Conservation (phyloP, 371 early-diverging fungal genomes). For the Entomophthora muscae region DNA sequence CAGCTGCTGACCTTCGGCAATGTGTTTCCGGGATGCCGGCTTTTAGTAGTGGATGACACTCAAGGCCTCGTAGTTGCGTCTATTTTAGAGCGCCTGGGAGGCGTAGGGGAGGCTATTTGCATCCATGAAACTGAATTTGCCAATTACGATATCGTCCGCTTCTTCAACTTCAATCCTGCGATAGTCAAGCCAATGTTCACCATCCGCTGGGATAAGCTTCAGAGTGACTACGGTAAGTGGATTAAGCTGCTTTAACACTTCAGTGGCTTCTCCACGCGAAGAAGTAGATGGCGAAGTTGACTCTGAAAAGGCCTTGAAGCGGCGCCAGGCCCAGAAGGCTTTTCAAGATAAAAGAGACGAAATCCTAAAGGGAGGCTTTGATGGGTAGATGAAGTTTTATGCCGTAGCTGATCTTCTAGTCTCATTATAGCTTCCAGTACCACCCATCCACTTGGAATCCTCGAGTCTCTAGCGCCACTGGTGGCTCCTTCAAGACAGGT, state of each 20-base stretch:
- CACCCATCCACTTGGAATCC: constrained; percentile 44
- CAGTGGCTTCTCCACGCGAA: not conserved
- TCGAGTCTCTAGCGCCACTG: constrained; percentile 42
- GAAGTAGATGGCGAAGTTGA: not conserved
- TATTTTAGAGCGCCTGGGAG: constrained; percentile 66
- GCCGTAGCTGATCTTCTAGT: constrained; percentile 2
- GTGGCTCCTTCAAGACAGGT: constrained; percentile 67
- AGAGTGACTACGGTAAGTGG: not conserved
- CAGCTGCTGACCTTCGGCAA: constrained; percentile 70
- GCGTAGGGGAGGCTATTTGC: constrained; percentile 35
- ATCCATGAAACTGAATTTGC: constrained; percentile 57
- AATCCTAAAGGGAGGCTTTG: constrained; percentile 32
- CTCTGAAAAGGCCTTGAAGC: constrained; percentile 6
- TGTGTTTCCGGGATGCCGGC: constrained; percentile 43
- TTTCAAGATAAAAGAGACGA: constrained; percentile 1
- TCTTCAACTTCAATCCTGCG: constrained; percentile 52
- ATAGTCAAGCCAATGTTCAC: constrained; percentile 32
- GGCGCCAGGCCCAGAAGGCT: constrained; percentile 15
- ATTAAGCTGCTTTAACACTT: constrained; percentile 3
- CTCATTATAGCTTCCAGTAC: constrained; percentile 48
- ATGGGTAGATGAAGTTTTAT: constrained; percentile 27
- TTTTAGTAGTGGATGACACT: constrained; percentile 76
- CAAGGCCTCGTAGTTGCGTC: constrained; percentile 68
- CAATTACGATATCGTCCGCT: constrained; percentile 56
- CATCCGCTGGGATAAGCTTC: constrained; percentile 40